These are phyloP conservation scores for Boletus rubropictus DNA, from an alignment of 768 basidiomycete species.

Conservation along the genomic window DNA sequence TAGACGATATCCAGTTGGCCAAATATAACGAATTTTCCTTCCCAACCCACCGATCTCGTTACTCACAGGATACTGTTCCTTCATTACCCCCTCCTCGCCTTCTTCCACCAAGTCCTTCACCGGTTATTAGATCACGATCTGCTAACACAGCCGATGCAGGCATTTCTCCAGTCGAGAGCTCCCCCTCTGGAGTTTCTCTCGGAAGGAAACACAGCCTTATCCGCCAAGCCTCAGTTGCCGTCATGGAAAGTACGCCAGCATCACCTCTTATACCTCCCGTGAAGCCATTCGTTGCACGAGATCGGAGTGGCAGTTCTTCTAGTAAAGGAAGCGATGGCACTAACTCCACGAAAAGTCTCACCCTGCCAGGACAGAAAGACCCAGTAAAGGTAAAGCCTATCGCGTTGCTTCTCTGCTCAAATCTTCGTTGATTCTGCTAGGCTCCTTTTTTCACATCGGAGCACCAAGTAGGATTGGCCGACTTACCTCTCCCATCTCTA, in stretches of 20 bases:
- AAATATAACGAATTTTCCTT: conserved; percentile 51
- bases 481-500: conserved; percentile 73
- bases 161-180: conserved; percentile 9
- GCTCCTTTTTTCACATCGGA: conserved; percentile 64
- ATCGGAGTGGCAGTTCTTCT: conserved; percentile 45
- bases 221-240: conserved; percentile 49
- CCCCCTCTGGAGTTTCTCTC: conserved; percentile 9
- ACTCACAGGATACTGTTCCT: conserved; percentile 47
- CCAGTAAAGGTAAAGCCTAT: conserved; percentile 53
- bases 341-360: conserved; percentile 26
- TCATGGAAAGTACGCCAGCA: conserved; percentile 44
- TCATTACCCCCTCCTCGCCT: conserved; percentile 21
- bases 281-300: conserved; percentile 42
- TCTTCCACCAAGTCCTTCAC: conserved; percentile 29
- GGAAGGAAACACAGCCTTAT: conserved; percentile 36
- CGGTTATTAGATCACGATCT: conserved; percentile 32
- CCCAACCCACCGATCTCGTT: conserved; percentile 52
- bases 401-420: background rate
- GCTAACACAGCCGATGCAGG: conserved; percentile 26
- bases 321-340: conserved; percentile 35
- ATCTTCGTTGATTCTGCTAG: conserved; percentile 29
- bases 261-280: conserved; percentile 39
- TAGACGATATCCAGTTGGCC: conserved; percentile 38
- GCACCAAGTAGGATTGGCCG: conserved; percentile 61
- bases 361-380: conserved; percentile 62